A percentile compares a stretch with the other conserved stretches of the same genome.
Evolutionary conservation across 495 filamentous ascomycete species (phyloP).

Genomic region (Daldinia loculata): DNA sequence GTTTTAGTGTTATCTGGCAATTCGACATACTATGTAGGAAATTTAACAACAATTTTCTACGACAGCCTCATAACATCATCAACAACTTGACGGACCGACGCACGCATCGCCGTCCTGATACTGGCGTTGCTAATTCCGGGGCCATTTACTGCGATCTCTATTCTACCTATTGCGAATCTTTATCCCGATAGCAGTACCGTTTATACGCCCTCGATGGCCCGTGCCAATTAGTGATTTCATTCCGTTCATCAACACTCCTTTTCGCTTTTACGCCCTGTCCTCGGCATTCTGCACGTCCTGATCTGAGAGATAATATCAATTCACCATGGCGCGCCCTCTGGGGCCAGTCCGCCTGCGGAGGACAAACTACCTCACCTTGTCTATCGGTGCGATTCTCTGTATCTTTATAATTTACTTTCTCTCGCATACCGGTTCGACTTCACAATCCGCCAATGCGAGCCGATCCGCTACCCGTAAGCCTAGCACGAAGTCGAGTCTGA

Average conservation of each 20-base stretch:
- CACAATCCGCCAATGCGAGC: conserved; percentile 65
- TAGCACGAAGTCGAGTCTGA: conserved; percentile 70
- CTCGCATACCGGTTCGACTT: conserved; percentile 45
- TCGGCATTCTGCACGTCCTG: conserved; percentile 24
- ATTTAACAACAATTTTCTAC: conserved; percentile 38
- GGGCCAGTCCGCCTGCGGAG: conserved; percentile 65
- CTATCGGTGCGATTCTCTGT: conserved; percentile 58
- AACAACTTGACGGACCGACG: not conserved
- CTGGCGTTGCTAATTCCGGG: conserved; percentile 17
- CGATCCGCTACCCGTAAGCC: conserved; percentile 82
- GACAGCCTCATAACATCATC: conserved; percentile 28
- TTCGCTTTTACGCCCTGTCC: conserved; percentile 17
- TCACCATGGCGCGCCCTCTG: conserved; percentile 61
- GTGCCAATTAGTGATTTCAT: conserved; percentile 37
- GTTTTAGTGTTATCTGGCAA: conserved; percentile 42
- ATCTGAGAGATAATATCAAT: conserved; percentile 29
- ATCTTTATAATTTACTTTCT: conserved; percentile 65
- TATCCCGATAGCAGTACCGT: conserved; percentile 24
- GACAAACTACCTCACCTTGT: conserved; percentile 61
- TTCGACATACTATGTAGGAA: conserved; percentile 19
- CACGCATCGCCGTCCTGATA: conserved; percentile 22
- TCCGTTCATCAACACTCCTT: conserved; percentile 29
- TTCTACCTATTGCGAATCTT: conserved; percentile 17
- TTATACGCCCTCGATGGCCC: conserved; percentile 37
- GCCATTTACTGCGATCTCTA: conserved; percentile 9